These are phyloP conservation scores for Hibiscus trionum DNA, from an alignment of 345 rosid species.

Conservation along the genomic window DNA sequence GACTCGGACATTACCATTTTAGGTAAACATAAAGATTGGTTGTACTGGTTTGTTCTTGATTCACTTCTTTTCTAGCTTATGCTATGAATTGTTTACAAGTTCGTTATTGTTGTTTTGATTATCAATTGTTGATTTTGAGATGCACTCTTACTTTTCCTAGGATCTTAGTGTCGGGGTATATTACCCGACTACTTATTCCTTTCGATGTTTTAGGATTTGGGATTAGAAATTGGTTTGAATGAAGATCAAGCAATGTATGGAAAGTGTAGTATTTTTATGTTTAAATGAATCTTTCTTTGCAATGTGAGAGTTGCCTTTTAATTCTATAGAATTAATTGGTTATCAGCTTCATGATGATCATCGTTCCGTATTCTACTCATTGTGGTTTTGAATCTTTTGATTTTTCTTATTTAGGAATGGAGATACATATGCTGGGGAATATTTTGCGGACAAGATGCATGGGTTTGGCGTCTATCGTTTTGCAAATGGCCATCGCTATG, in stretches of 20 bases:
- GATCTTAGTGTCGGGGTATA: neutral
- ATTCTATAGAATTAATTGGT: neutral
- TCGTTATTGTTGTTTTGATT: neutral
- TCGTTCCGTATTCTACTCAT: neutral
- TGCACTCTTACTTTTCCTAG: neutral
- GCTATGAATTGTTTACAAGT: neutral
- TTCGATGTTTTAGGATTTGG: neutral
- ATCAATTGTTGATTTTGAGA: neutral
- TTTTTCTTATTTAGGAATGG: conserved; percentile 53
- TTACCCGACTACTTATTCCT: neutral
- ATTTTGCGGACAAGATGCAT: conserved; percentile 97
- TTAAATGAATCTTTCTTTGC: neutral
- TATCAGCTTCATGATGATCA: neutral
- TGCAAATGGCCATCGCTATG: conserved; percentile 89
- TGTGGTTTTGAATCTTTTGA: neutral
- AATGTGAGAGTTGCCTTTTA: neutral
- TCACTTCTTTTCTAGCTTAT: neutral
- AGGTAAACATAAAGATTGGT: conserved; percentile 34
- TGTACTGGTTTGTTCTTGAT: neutral
- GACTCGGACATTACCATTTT: conserved; percentile 91
- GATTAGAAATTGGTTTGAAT: neutral
- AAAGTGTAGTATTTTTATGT: neutral
- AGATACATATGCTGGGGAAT: conserved; percentile 87
- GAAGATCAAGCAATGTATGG: neutral
- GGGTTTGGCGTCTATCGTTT: conserved; percentile 85